Evolutionary conservation across 106 monocot species (phyloP).

Genomic region (Gastrodia elata): DNA sequence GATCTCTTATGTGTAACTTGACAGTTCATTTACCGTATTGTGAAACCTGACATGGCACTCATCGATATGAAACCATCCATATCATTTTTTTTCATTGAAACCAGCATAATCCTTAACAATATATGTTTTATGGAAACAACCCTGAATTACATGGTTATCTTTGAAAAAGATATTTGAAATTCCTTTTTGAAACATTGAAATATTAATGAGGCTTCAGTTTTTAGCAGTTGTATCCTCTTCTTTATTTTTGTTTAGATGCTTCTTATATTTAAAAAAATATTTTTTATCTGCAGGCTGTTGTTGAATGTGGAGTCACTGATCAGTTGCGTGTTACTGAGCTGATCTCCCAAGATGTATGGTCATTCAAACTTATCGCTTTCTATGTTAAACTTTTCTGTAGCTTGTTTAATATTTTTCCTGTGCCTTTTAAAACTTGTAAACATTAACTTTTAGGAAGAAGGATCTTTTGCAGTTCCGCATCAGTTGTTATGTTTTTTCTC

Average conservation of each 20-base stretch:
- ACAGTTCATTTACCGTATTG: background rate
- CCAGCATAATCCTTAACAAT: background rate
- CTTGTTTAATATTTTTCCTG: background rate
- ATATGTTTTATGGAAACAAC: background rate
- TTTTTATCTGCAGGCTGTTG: conserved; percentile 50
- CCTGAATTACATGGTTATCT: background rate
- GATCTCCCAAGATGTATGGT: conserved; percentile 64
- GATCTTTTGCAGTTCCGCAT: background rate
- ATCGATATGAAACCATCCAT: background rate
- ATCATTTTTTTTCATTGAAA: background rate
- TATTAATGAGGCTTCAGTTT: background rate
- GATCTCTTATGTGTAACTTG: background rate
- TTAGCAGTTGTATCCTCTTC: background rate
- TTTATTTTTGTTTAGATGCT: background rate
- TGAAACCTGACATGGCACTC: background rate
- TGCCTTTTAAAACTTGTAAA: conserved; percentile 2
- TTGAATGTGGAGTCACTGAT: conserved; percentile 63
- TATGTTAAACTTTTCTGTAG: background rate
- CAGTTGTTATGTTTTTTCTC: background rate
- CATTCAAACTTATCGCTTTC: background rate
- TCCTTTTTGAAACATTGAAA: background rate
- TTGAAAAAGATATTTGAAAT: conserved; percentile 1
- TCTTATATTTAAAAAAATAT: background rate
- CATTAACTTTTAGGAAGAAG: background rate
- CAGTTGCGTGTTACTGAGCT: conserved; percentile 71